Percentiles rank a stretch among this genome's conserved stretches.
Conservation (phyloP, 805 yeast species). For the Saturnispora halmiae region DNA sequence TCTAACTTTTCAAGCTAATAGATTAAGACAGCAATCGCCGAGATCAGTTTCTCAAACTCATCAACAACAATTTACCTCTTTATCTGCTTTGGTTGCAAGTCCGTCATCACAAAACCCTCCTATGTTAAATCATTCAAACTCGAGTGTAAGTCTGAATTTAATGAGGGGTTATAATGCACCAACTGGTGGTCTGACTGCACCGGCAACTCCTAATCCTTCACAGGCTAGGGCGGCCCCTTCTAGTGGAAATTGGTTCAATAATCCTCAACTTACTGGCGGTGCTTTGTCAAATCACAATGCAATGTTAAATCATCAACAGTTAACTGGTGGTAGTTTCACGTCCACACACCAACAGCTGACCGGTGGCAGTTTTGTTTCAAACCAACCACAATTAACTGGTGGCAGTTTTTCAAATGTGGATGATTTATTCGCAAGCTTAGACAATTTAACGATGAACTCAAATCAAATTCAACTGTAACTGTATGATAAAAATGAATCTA, state of each 20-base stretch:
- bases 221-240: constrained; percentile 11
- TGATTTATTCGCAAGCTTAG: constrained; percentile 9
- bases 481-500: not conserved
- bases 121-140: constrained; percentile 24
- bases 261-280: constrained; percentile 25
- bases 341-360: constrained; percentile 3
- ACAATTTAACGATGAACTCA: constrained; percentile 8
- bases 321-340: constrained; percentile 5
- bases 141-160: constrained; percentile 25
- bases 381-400: constrained; percentile 8
- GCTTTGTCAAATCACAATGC: not conserved
- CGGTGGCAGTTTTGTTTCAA: constrained; percentile 6
- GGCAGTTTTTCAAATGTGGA: constrained; percentile 11
- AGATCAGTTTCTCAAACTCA: constrained; percentile 20
- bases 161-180: constrained; percentile 14
- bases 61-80: constrained; percentile 12
- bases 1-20: constrained; percentile 21
- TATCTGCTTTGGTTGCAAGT: constrained; percentile 7
- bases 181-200: constrained; percentile 20
- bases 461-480: constrained; percentile 10
- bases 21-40: constrained; percentile 31
- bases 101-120: constrained; percentile 9
- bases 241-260: constrained; percentile 16
- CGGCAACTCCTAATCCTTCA: constrained; percentile 17
- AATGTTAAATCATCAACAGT: not conserved